Conservation (phyloP, 1,139 yeast genomes). For the Debaryomycetaceae sp. region DNA sequence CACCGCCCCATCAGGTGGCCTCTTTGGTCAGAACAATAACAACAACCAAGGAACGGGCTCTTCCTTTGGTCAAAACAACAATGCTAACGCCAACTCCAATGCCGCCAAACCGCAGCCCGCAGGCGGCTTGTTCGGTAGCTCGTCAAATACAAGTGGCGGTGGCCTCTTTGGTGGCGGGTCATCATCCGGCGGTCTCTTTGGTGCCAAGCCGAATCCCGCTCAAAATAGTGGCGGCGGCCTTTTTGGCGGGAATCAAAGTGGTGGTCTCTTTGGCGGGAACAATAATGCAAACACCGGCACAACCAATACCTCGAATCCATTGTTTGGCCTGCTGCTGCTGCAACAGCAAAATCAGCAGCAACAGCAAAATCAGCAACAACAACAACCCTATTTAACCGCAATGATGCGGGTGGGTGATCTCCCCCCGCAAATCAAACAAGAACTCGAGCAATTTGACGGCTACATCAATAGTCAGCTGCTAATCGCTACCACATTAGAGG, state of each 20-base stretch:
- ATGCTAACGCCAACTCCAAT: conserved; percentile 2
- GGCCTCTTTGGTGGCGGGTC: too few relatives aligned
- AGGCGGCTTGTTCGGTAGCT: conserved; percentile 8
- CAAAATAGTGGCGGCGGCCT: conserved; percentile 3
- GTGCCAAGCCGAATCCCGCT: conserved; percentile 3
- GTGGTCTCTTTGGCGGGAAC: conserved; percentile 7
- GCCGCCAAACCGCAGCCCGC: too few relatives aligned
- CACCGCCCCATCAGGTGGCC: conserved; percentile 13
- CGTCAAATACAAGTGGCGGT: conserved; percentile 3
- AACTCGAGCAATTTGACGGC: conserved; percentile 71
- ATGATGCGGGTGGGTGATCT: conserved; percentile 83
- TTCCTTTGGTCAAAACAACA: conserved; percentile 4
- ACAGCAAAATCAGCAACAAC: conserved; percentile 21
- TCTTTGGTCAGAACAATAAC: conserved; percentile 12
- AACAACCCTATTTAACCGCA: conserved; percentile 51
- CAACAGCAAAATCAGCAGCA: conserved; percentile 9
- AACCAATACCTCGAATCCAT: conserved; percentile 1
- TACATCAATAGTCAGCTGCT: conserved; percentile 78
- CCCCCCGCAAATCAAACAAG: conserved; percentile 61
- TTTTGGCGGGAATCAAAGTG: conserved; percentile 5
- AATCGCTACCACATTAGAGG: conserved; percentile 67
- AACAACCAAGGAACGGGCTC: conserved; percentile 4
- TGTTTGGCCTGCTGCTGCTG: too few relatives aligned
- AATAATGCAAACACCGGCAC: conserved; percentile 1
- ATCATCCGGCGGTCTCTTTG: conserved; percentile 7